phyloP scores from a whole-genome alignment of 2,329 filamentous ascomycete species.

The Aspergillus tanneri region DNA sequence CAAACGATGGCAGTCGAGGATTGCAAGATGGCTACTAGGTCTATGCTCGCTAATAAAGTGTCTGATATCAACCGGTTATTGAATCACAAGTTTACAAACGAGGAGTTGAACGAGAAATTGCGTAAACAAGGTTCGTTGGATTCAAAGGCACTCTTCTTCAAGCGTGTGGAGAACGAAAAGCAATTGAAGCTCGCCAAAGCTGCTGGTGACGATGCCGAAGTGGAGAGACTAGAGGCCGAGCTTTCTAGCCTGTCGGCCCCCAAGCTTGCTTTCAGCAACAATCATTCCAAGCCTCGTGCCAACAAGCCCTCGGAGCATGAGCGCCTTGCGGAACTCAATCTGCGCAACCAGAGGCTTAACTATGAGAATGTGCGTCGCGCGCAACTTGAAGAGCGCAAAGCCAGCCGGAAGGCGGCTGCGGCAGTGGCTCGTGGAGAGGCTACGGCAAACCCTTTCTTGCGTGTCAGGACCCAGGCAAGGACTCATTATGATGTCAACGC shows the following conservation, averaged over 20 bases:
- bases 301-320: slow-evolving; percentile 69
- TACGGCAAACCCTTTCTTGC: slow-evolving; percentile 55
- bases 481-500: slow-evolving; percentile 65
- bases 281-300: slow-evolving; percentile 58
- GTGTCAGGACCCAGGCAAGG: slow-evolving; percentile 66
- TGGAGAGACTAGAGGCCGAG: slow-evolving; percentile 50
- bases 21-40: slow-evolving; percentile 70
- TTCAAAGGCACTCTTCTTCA: slow-evolving; percentile 63
- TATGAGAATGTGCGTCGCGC: slow-evolving; percentile 88
- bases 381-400: slow-evolving; percentile 75
- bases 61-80: slow-evolving; percentile 77
- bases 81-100: slow-evolving; percentile 76
- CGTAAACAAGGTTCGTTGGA: slow-evolving; percentile 67
- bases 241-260: slow-evolving; percentile 51
- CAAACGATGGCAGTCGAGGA: slow-evolving; percentile 70
- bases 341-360: slow-evolving; percentile 78
- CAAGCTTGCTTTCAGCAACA: slow-evolving; percentile 72
- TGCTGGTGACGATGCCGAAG: slow-evolving; percentile 61
- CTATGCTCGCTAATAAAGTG: slow-evolving; percentile 68
- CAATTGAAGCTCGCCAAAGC: slow-evolving; percentile 66
- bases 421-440: slow-evolving; percentile 64
- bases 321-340: slow-evolving; percentile 78
- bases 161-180: slow-evolving; percentile 66
- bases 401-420: slow-evolving; percentile 59
- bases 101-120: slow-evolving; percentile 77